phyloP scores from a whole-genome alignment of 495 filamentous ascomycete species.

The Penicillium canescens region DNA sequence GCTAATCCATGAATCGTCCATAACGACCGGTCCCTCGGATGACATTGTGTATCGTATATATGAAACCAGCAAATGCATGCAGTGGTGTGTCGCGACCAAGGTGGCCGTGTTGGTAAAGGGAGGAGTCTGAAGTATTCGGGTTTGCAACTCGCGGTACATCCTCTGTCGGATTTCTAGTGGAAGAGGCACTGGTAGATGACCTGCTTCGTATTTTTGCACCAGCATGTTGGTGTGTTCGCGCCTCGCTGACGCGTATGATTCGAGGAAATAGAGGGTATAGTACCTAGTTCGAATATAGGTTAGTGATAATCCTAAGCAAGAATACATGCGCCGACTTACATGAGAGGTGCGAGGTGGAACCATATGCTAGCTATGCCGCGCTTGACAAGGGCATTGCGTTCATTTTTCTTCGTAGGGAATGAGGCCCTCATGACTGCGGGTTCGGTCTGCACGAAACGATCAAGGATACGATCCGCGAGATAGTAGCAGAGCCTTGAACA shows the following conservation, averaged over 20 bases:
- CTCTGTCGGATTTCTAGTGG: constrained; percentile 30
- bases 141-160: constrained; percentile 43
- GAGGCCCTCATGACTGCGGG: constrained; percentile 31
- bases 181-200: constrained; percentile 39
- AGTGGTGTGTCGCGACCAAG: constrained; percentile 47
- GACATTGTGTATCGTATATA: constrained; percentile 42
- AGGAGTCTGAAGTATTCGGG: constrained; percentile 40
- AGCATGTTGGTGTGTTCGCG: constrained; percentile 44
- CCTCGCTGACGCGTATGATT: constrained; percentile 40
- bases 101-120: constrained; percentile 46
- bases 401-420: constrained; percentile 31
- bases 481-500: constrained; percentile 44
- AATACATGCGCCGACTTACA: constrained; percentile 23
- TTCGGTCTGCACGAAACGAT: constrained; percentile 37
- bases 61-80: constrained; percentile 43
- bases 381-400: constrained; percentile 35
- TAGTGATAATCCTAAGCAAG: constrained; percentile 1
- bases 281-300: constrained; percentile 26
- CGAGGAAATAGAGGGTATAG: constrained; percentile 44
- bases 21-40: constrained; percentile 22
- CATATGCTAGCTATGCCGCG: constrained; percentile 34
- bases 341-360: constrained; percentile 43
- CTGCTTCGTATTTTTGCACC: constrained; percentile 42
- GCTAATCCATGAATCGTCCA: constrained; percentile 46
- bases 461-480: constrained; percentile 45